Evolutionary conservation across 2,329 filamentous ascomycete species (phyloP), one percentile per base, ranked within the genome.

Genomic region (Hortaea werneckii): DNA sequence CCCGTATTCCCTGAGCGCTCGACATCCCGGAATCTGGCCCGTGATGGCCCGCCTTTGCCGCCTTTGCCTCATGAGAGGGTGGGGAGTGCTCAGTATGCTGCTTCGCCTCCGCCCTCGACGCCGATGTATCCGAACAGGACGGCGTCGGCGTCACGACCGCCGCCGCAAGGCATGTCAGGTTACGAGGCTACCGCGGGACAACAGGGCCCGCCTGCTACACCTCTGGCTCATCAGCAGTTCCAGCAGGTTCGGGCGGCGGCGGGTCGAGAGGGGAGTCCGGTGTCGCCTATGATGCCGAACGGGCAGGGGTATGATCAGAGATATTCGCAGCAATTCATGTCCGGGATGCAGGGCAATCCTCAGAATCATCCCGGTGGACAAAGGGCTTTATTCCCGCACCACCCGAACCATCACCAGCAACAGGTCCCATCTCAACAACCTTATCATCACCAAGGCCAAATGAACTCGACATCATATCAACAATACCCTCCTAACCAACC

Each of bases 11-110:
- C 48, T 9, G 40, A 45, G 12, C 40, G 47, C 27, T 44, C 37
- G 6, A 38, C 43, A 12, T 48, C 50, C 39, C 46, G 53, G 13
- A 48, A 55, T 39, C 20, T 49, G 1, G 29, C 40, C 26, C 44
- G 48, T 37, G 50, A 59, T 45, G 64, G 63, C 3, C 63, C 63
- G 4, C 61, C 63, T n/a, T 40, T 65, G 29, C 63, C 63, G 10
- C 63, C 62, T 37, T 42, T 65, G 28, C 62, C 62, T 8, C 57
- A 53, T 37, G 53, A 59, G 47, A 40, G 42, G 12, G 41, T 35
- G 10, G 34, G 41, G 37, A 37, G 34, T 37, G 47, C 46, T 32
- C 50, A 51, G 37, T 44, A 47, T 29, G 39, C 29, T 10, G 41
- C 50, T 6, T 44, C 46, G 13, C 48, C 50, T 27, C 49, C 52